These are phyloP conservation scores for Emmonsia crescens DNA, from an alignment of 2,329 filamentous ascomycete genomes.

Conservation along the genomic window DNA sequence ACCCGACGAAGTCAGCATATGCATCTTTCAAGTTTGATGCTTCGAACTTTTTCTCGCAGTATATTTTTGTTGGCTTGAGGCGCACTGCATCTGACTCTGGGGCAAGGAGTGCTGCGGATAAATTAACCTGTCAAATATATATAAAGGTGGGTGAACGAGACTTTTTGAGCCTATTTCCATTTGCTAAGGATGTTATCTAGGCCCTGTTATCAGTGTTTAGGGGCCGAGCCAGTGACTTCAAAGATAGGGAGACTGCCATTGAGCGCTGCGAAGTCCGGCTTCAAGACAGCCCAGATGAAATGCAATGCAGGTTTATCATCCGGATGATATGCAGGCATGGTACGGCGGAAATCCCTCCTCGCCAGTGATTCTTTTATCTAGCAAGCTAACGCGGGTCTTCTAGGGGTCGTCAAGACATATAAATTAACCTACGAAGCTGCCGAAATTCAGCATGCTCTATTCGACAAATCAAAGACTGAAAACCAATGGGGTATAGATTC, in stretches of 20 bases:
- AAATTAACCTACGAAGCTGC: slow-evolving; percentile 53
- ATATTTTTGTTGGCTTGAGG: slow-evolving; percentile 39
- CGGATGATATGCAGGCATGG: slow-evolving; percentile 53
- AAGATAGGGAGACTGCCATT: slow-evolving; percentile 48
- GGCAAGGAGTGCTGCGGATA: slow-evolving; percentile 26
- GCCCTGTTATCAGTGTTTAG: slow-evolving; percentile 54
- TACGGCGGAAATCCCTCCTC: slow-evolving; percentile 16
- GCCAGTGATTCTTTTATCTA: not conserved
- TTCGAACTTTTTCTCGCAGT: slow-evolving; percentile 46
- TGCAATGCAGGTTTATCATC: slow-evolving; percentile 51
- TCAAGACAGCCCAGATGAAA: slow-evolving; percentile 44
- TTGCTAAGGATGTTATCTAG: slow-evolving; percentile 17
- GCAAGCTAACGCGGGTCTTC: not conserved
- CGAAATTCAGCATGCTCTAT: slow-evolving; percentile 53
- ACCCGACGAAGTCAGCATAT: slow-evolving; percentile 54
- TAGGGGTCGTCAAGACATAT: slow-evolving; percentile 54
- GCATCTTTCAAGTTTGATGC: slow-evolving; percentile 48
- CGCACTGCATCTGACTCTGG: slow-evolving; percentile 11
- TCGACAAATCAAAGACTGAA: slow-evolving; percentile 45
- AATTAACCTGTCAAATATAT: slow-evolving; percentile 50
- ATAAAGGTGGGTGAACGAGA: slow-evolving; percentile 36
- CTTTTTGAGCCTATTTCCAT: not conserved
- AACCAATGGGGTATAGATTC: slow-evolving; percentile 52
- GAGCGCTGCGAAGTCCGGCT: slow-evolving; percentile 53
- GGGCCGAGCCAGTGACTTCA: slow-evolving; percentile 42